Base-by-base conservation (phyloP, 331 rosid genomes). In the Rosa hybrid region DNA sequence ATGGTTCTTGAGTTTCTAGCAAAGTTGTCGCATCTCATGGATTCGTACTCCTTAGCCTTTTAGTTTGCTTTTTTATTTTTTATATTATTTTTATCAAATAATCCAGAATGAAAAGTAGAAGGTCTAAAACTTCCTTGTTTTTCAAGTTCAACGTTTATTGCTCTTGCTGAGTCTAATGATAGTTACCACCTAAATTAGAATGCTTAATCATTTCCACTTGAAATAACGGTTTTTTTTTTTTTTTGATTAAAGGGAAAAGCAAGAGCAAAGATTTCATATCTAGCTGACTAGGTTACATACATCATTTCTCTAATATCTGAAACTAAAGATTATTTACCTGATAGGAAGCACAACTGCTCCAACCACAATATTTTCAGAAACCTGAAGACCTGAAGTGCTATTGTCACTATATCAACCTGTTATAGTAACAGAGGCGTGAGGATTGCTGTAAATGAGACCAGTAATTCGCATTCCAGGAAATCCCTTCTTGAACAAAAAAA, bases 381-480 rank as follows among this genome's bases (percentile, higher is more conserved):
- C 54, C 17, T 11, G 20, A 42, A 59, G 56, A n/a, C n/a, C n/a
- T n/a, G n/a, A n/a, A n/a, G n/a, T 5, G 46, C 48, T 63, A 76
- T 5, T 42, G 79, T 5, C 42, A 77, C 49, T 69, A 64, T 30
- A 64, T 63, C 72, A 63, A 77, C 73, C 4, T 10, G 80, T 48
- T 20, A 23, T 48, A 41, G 14, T 56, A 25, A 53, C 38, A 39
- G 69, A 75, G 41, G 51, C 23, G 54, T 18, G 81, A 74, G 65
- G 12, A 68, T 51, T 79, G 76, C 84, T 78, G 76, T 84, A 78
- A 87, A 64, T 76, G 72, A 84, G 30, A 79, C 64, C 59, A 67
- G 65, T 78, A 65, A 25, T n/a, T 41, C 16, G 10, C 69, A 45
- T 45, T 77, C 68, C 68, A 57, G 45, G 64, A 77, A 85, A 46